These are phyloP conservation scores for Tritrichomonas musculus DNA, from an alignment of 208 protist species.

Conservation along the genomic window DNA sequence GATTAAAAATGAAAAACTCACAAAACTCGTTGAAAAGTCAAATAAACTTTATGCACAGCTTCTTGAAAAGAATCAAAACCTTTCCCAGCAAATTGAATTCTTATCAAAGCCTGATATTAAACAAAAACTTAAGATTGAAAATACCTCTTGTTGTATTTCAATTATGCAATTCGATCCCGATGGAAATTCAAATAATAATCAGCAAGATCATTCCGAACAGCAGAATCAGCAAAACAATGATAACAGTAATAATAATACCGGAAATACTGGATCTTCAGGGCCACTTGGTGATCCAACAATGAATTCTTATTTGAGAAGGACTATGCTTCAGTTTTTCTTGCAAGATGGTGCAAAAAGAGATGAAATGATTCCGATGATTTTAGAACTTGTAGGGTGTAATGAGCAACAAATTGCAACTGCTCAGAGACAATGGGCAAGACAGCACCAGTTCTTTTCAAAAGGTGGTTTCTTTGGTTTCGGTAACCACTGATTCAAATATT, in stretches of 20 bases:
- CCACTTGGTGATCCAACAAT: neutral
- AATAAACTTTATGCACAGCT: neutral
- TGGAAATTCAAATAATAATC: neutral
- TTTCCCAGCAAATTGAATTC: no score
- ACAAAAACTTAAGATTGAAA: no score
- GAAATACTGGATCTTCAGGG: no score
- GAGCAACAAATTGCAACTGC: neutral
- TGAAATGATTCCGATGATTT: constrained; percentile 11
- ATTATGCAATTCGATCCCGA: neutral
- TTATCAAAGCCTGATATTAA: no score
- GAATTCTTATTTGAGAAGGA: neutral
- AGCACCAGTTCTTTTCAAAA: neutral
- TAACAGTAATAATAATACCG: neutral
- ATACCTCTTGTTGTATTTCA: no score
- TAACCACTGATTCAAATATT: no score
- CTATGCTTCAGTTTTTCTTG: neutral
- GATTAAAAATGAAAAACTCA: neutral
- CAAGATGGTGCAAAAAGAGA: neutral
- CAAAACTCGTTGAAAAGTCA: neutral
- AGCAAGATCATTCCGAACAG: no score
- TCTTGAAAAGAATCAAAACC: neutral
- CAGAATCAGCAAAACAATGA: neutral
- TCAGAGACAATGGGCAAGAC: neutral
- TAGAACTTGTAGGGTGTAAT: neutral
- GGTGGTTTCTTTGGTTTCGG: neutral